Conservation (phyloP, 2,329 filamentous ascomycete genomes). For the Fusarium sp. region DNA sequence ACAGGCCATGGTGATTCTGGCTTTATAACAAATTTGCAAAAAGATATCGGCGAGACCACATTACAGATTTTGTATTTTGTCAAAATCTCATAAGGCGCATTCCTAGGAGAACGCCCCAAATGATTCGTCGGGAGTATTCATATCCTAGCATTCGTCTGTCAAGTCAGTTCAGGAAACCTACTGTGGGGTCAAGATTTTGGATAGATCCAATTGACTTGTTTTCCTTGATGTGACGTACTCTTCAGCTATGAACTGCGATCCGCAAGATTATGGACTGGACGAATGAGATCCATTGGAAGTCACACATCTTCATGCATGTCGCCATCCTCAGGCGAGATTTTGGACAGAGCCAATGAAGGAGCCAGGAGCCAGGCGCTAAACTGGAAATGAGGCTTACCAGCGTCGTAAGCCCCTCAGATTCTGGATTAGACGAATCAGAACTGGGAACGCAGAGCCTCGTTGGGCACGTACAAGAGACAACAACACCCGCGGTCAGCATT, state of each 20-base stretch:
- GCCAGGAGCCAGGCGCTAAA: fast-evolving
- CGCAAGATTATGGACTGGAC: background rate
- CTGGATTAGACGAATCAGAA: background rate
- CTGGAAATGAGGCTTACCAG: fast-evolving
- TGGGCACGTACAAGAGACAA: background rate
- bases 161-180: too few relatives aligned
- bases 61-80: too few relatives aligned
- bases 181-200: background rate
- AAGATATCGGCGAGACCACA: too few relatives aligned
- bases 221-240: fast-evolving
- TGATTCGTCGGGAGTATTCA: too few relatives aligned
- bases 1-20: background rate
- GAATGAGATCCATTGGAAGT: fast-evolving
- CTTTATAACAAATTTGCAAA: background rate
- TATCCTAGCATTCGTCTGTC: too few relatives aligned
- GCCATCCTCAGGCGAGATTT: too few relatives aligned
- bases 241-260: background rate
- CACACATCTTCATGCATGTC: fast-evolving
- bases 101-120: too few relatives aligned
- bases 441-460: fast-evolving
- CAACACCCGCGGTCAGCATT: fast-evolving
- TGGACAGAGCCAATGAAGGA: fast-evolving
- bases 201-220: fast-evolving
- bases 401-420: background rate
- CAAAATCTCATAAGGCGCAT: too few relatives aligned